Percentiles rank a stretch among this genome's conserved stretches.
Evolutionary conservation across 2,329 filamentous ascomycete genomes (phyloP).

Genomic region (Colletotrichum acutatum): DNA sequence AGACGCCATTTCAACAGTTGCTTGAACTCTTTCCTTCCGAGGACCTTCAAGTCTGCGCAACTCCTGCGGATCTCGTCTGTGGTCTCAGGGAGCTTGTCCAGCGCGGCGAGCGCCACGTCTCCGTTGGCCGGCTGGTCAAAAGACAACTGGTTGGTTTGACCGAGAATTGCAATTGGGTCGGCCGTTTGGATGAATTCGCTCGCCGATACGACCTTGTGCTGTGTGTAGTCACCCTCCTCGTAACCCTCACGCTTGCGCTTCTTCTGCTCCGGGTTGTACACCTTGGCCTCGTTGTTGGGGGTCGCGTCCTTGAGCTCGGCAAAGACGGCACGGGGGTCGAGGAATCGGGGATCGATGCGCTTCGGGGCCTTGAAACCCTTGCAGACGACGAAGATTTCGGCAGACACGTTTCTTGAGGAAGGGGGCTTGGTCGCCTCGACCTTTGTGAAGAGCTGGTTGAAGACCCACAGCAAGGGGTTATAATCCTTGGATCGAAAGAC

Average conservation of each 20-base stretch:
- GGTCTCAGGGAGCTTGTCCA: constrained; percentile 88
- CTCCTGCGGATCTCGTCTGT: constrained; percentile 83
- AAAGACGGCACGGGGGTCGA: constrained; percentile 91
- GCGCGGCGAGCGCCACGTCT: constrained; percentile 86
- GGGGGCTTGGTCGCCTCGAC: constrained; percentile 98
- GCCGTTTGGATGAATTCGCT: constrained; percentile 94
- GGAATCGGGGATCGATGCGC: constrained; percentile 88
- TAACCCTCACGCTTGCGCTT: constrained; percentile 98
- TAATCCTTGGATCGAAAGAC: constrained; percentile 98
- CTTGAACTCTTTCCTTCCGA: constrained; percentile 96
- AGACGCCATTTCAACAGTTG: constrained; percentile 89
- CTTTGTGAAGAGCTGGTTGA: constrained; percentile 94
- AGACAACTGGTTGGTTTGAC: constrained; percentile 83
- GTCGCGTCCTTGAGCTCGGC: constrained; percentile 87
- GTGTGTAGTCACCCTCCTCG: constrained; percentile 92
- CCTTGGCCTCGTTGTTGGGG: constrained; percentile 96
- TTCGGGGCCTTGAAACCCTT: constrained; percentile 96
- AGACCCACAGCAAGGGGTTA: constrained; percentile 94
- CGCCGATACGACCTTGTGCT: constrained; percentile 89
- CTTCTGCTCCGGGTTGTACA: constrained; percentile 97
- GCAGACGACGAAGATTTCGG: constrained; percentile 98
- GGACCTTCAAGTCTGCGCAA: constrained; percentile 86
- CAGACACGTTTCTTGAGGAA: constrained; percentile 93
- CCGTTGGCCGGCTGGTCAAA: constrained; percentile 84
- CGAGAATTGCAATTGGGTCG: constrained; percentile 93